phyloP scores from a whole-genome alignment of 2,329 filamentous ascomycete species.

The Hawksworthiomyces lignivorus region DNA sequence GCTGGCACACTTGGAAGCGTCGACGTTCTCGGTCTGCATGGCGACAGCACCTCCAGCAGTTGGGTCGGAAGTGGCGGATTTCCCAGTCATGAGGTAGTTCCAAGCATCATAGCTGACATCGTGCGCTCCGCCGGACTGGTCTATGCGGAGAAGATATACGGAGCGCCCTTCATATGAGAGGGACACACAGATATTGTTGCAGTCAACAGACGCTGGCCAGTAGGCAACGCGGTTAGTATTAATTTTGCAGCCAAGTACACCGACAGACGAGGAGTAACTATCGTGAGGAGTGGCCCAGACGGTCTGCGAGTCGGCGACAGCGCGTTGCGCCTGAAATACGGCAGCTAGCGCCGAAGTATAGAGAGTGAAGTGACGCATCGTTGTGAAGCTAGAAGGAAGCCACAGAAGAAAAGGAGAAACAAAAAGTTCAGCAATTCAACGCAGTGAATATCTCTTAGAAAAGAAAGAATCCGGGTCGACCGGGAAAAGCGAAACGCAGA shows the following conservation, averaged over 20 bases:
- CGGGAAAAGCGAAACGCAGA: too few species aligned
- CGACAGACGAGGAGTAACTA: constrained; percentile 46
- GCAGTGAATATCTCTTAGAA: too few species aligned
- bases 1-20: constrained; percentile 35
- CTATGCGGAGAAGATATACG: constrained; percentile 49
- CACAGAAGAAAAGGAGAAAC: too few species aligned
- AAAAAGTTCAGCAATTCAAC: too few species aligned
- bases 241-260: constrained; percentile 52
- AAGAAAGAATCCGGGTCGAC: too few species aligned
- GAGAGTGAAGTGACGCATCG: too few species aligned
- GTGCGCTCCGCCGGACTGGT: constrained; percentile 46
- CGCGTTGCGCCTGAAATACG: background rate
- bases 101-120: constrained; percentile 55
- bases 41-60: constrained; percentile 38
- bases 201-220: constrained; percentile 44
- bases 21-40: constrained; percentile 39
- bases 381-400: too few species aligned
- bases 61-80: constrained; percentile 37
- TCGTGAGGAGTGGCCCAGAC: constrained; percentile 46
- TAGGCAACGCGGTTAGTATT: constrained; percentile 52
- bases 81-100: constrained; percentile 44
- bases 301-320: constrained; percentile 7
- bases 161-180: constrained; percentile 39
- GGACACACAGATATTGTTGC: constrained; percentile 48
- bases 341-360: constrained; percentile 1